phyloP scores from a whole-genome alignment of 2,329 filamentous ascomycete species.

The Tolypocladium ovalisporum region DNA sequence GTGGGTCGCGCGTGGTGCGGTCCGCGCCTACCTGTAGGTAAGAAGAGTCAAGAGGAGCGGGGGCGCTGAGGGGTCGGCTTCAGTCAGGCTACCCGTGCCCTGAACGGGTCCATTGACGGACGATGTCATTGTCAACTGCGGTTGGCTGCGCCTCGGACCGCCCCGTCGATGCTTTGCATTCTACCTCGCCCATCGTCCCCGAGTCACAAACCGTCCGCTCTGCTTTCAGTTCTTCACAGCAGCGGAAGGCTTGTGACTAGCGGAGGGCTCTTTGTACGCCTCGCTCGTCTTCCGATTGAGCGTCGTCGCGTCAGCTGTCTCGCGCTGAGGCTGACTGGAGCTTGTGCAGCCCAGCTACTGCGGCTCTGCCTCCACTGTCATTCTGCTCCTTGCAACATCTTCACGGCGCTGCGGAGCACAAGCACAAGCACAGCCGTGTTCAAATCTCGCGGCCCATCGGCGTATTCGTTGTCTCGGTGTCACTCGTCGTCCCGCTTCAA shows the following conservation, averaged over 20 bases:
- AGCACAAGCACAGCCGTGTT: not conserved
- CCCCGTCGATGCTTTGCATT: not conserved
- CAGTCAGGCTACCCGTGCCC: not conserved
- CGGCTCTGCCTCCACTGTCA: not conserved
- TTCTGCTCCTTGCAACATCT: not conserved
- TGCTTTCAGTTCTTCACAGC: not conserved
- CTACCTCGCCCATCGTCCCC: not conserved
- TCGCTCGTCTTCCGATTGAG: not conserved
- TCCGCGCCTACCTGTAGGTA: not conserved
- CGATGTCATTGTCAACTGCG: slow-evolving; percentile 8
- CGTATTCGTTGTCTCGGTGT: not conserved
- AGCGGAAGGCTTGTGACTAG: not conserved
- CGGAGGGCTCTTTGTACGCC: too few relatives aligned
- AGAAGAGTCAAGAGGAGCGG: too few relatives aligned
- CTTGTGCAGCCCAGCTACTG: not conserved
- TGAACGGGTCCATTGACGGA: slow-evolving; percentile 2
- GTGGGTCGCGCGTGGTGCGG: not conserved
- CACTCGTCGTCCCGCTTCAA: slow-evolving; percentile 1
- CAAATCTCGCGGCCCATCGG: too few relatives aligned
- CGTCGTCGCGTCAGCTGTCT: slow-evolving; percentile 1
- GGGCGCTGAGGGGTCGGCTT: not conserved
- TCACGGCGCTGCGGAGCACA: not conserved
- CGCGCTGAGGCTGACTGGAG: not conserved
- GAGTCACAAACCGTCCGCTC: not conserved
- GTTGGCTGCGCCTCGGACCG: not conserved